Base-by-base conservation (phyloP, 306 rosid genomes). In the Gastrolobium villosum region DNA sequence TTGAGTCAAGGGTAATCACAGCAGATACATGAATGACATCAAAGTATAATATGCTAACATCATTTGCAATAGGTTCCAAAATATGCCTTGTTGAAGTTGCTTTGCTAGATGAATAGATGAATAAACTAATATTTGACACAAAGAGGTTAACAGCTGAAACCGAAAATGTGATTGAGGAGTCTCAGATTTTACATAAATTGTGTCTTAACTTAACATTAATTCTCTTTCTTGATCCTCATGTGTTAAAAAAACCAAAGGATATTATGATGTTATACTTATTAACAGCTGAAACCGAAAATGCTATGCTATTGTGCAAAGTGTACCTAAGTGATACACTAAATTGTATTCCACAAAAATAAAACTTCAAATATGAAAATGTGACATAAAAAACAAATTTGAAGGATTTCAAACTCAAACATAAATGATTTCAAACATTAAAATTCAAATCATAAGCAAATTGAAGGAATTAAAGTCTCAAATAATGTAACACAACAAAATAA, bases 1-100 rank as follows among this genome's bases (percentile, higher is more conserved):
- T 39, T 39, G 74, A 66, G 40, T 48, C 50, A 61, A 43, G 37
- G 36, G 62, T 4, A 59, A 36, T 52, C 39, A 66, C 10, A 57
- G 44, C 35, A n/a, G 32, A 41, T 15, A 36, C 0, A 30, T 15
- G 75, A 77, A 45, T 35, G 20, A 9, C 59, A 54, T 1, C 40
- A 11, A 59, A 73, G 6, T 45, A 48, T 48, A 3, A 40, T 61
- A 56, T 70, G 60, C 14, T 75, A 26, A 72, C 67, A 52, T 5
- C 36, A 52, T 20, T 54, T 11, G 37, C 77, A 68, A 56, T 31
- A n/a, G 20, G 26, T 43, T 56, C 32, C 54, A 72, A 64, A 39
- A 30, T 28, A 60, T 41, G 41, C 53, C 10, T 43, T 14, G 8
- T 54, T 32, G 44, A 43, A 72, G 66, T 56, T 11, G 40, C 43